Conservation (phyloP, 2,329 filamentous ascomycete species). For the Paracoccidioides lutzii region DNA sequence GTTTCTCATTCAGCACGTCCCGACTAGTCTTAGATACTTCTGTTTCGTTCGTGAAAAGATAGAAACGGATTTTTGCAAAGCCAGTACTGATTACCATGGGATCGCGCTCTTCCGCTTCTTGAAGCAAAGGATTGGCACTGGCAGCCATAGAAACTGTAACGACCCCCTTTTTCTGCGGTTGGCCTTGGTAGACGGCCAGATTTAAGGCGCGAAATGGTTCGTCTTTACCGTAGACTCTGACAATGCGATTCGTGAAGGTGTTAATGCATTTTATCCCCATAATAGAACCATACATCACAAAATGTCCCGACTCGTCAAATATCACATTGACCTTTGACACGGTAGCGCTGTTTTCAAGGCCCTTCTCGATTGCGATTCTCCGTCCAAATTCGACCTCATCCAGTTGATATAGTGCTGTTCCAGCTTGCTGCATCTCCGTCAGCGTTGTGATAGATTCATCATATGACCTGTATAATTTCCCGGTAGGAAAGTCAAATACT, state of each 20-base stretch:
- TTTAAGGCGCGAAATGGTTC: slow-evolving; percentile 77
- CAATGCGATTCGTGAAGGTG: slow-evolving; percentile 82
- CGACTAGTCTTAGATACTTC: slow-evolving; percentile 71
- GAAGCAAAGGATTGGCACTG: slow-evolving; percentile 79
- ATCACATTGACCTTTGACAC: slow-evolving; percentile 68
- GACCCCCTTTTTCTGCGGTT: slow-evolving; percentile 83
- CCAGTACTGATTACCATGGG: slow-evolving; percentile 78
- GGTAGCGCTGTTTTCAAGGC: slow-evolving; percentile 59
- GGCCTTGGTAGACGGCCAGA: slow-evolving; percentile 81
- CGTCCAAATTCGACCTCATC: slow-evolving; percentile 89
- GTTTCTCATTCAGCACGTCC: slow-evolving; percentile 92
- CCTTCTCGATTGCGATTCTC: slow-evolving; percentile 70
- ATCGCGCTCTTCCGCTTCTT: slow-evolving; percentile 81
- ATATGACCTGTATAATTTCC: slow-evolving; percentile 80
- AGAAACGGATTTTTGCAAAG: slow-evolving; percentile 81
- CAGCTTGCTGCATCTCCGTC: slow-evolving; percentile 92
- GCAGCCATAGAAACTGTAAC: slow-evolving; percentile 97
- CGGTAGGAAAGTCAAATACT: slow-evolving; percentile 82
- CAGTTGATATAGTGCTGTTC: slow-evolving; percentile 64
- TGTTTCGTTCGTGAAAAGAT: slow-evolving; percentile 91
- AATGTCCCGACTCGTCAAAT: slow-evolving; percentile 93
- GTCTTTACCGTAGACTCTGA: slow-evolving; percentile 81
- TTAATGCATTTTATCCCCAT: slow-evolving; percentile 91
- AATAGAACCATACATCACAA: slow-evolving; percentile 87
- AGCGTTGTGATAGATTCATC: slow-evolving; percentile 85